Evolutionary conservation across 192 early-diverging fungal species (phyloP), one percentile per base, ranked within the genome.

Genomic region (Globomyces pollinis-pini): DNA sequence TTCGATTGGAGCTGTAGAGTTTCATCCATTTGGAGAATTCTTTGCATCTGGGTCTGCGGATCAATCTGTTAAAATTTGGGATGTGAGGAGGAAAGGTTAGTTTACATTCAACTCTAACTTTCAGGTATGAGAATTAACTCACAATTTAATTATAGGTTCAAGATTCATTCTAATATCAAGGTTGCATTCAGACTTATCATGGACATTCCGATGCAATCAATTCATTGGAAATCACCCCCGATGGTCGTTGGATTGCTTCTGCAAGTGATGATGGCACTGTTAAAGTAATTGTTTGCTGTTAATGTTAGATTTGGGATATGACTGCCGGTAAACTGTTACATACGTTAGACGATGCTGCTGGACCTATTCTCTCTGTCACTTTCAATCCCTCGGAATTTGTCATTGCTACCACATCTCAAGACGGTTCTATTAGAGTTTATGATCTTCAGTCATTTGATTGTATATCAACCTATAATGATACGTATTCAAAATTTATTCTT

Each of bases 11-110:
- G 56, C 60, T 43, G 67, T 84, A 41, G 78, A 84, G 57, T 84
- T 79, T 66, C 82, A 84, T 65, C 82, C 82, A 0, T 84, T 81
- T 65, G 82, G 82, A 20, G 82, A 84, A 28, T 84, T 84, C 53
- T 84, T 84, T 61, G 80, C 81, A 1, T 80, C 77, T 2, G 81
- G 77, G 15, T 84, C 81, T 1, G 30, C 38, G 8, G 82, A 84
- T 50, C 44, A 49, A 18, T 56, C 74, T 0, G 66, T 81, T 7
- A 84, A 84, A 57, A 71, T 84, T 2, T 84, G 82, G 82, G 82
- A 84, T 55, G 72, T 84, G 11, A 44, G 76, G 39, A 61, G 80
- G 26, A 84, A 77, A 60, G 78, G n/a, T n/a, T n/a, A n/a, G n/a
- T n/a, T n/a, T n/a, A n/a, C n/a, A n/a, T n/a, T n/a, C n/a, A n/a